A percentile compares a stretch with the other conserved stretches of the same genome.
phyloP scores from a whole-genome alignment of 2,329 filamentous ascomycete species.

The Curvularia spicifera region DNA sequence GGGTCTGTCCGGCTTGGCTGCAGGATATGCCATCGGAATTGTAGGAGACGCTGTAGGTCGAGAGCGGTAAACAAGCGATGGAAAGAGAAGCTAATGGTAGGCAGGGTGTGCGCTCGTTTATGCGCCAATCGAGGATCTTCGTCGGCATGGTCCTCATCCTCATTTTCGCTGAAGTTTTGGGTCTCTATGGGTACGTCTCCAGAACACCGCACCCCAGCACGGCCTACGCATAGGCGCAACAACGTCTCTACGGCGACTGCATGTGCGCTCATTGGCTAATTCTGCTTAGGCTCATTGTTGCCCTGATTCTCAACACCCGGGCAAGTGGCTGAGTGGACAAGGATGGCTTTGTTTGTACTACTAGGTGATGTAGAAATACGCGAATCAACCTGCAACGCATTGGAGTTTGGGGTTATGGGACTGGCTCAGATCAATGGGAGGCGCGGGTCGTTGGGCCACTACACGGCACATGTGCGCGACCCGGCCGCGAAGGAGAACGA shows the following conservation, averaged over 20 bases:
- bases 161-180: slow-evolving; percentile 97
- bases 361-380: slow-evolving; percentile 34
- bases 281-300: slow-evolving; percentile 77
- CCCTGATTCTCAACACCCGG: slow-evolving; percentile 90
- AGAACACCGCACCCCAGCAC: neutral
- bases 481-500: slow-evolving; percentile 7
- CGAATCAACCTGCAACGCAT: slow-evolving; percentile 30
- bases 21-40: slow-evolving; percentile 77
- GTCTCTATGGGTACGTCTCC: slow-evolving; percentile 83
- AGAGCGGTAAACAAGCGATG: neutral
- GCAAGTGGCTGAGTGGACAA: slow-evolving; percentile 60
- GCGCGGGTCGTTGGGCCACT: slow-evolving; percentile 19
- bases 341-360: slow-evolving; percentile 34
- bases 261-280: slow-evolving; percentile 21
- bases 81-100: slow-evolving; percentile 23
- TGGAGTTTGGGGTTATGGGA: slow-evolving; percentile 26
- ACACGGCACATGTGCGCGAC: slow-evolving; percentile 5
- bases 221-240: neutral
- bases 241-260: neutral
- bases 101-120: slow-evolving; percentile 85
- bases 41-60: slow-evolving; percentile 82
- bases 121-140: slow-evolving; percentile 94
- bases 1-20: slow-evolving; percentile 49
- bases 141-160: slow-evolving; percentile 98
- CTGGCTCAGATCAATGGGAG: slow-evolving; percentile 2